These are phyloP conservation scores for Stentor roeselii DNA, from an alignment of 73 alveolate genomes.

Conservation along the genomic window DNA sequence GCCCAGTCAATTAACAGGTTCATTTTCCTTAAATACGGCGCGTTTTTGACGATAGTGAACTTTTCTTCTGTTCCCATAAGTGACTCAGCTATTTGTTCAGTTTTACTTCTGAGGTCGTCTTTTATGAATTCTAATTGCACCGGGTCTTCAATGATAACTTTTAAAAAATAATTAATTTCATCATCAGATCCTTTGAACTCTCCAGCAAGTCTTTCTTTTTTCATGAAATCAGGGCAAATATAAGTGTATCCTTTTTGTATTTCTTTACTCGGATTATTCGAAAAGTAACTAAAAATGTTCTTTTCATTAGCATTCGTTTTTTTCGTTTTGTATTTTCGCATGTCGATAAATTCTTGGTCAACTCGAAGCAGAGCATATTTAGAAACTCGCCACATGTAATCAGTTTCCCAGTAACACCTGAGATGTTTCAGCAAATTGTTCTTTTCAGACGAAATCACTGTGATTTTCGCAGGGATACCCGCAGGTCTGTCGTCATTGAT, in stretches of 20 bases:
- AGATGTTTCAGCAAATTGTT: constrained; percentile 33
- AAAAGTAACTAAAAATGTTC: background rate
- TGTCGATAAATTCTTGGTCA: constrained; percentile 21
- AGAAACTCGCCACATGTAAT: constrained; percentile 45
- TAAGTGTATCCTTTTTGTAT: constrained; percentile 35
- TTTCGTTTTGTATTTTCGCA: constrained; percentile 10
- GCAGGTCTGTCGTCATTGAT: constrained; percentile 1
- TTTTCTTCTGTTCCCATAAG: constrained; percentile 33
- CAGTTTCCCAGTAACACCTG: constrained; percentile 57
- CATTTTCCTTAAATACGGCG: constrained; percentile 52
- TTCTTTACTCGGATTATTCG: constrained; percentile 1
- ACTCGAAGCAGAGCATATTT: constrained; percentile 10
- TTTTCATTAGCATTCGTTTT: background rate
- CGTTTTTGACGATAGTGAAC: background rate
- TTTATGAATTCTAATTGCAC: constrained; percentile 25
- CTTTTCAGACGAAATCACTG: constrained; percentile 38
- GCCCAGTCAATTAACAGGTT: constrained; percentile 51
- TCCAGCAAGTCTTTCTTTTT: constrained; percentile 35
- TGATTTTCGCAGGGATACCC: constrained; percentile 21
- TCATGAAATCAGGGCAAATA: constrained; percentile 35
- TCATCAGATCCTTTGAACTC: constrained; percentile 29
- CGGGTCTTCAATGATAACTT: constrained; percentile 33
- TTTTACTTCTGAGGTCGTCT: constrained; percentile 35
- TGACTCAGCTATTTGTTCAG: constrained; percentile 43
- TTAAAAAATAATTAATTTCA: constrained; percentile 21